A percentile compares a stretch with the other conserved stretches of the same genome.
Conservation (phyloP, 139 green algal species). For the Closterium sp. region DNA sequence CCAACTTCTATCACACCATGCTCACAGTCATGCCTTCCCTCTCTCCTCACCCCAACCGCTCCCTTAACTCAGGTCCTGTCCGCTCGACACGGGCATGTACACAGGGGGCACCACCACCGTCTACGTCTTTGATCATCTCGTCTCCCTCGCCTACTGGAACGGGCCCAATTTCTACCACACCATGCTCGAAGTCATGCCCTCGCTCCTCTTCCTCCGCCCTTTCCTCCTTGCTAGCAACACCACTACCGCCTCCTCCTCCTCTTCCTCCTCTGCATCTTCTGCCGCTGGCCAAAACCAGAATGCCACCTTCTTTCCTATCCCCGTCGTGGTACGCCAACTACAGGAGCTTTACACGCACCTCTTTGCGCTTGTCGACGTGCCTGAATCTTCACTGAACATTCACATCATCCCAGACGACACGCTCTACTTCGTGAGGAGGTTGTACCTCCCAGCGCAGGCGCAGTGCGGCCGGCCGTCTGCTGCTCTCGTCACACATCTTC, state of each 20-base stretch:
- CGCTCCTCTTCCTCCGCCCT: not conserved
- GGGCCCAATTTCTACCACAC: constrained; percentile 22
- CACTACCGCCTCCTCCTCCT: too few relatives aligned
- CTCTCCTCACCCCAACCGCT: not conserved
- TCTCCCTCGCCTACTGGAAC: constrained; percentile 22
- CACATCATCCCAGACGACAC: constrained; percentile 7
- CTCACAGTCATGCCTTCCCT: not conserved
- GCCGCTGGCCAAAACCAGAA: too few relatives aligned
- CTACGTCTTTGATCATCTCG: constrained; percentile 4
- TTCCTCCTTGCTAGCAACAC: not conserved
- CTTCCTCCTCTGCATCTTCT: not conserved
- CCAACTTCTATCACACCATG: not conserved
- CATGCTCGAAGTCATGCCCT: constrained; percentile 19
- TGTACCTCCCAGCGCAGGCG: constrained; percentile 2
- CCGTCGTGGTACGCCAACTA: not conserved
- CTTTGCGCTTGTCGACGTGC: not conserved
- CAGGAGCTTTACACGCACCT: constrained; percentile 3
- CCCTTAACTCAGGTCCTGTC: constrained; percentile 1
- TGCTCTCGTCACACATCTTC: not conserved
- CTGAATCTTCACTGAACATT: not conserved
- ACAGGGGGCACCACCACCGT: not conserved
- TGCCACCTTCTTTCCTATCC: not conserved
- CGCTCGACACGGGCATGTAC: not conserved
- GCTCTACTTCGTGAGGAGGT: constrained; percentile 12
- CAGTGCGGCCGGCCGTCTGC: constrained; percentile 14